These are phyloP conservation scores for Globisporangium barbulae DNA, from an alignment of 352 stramenopile species.

Conservation along the genomic window DNA sequence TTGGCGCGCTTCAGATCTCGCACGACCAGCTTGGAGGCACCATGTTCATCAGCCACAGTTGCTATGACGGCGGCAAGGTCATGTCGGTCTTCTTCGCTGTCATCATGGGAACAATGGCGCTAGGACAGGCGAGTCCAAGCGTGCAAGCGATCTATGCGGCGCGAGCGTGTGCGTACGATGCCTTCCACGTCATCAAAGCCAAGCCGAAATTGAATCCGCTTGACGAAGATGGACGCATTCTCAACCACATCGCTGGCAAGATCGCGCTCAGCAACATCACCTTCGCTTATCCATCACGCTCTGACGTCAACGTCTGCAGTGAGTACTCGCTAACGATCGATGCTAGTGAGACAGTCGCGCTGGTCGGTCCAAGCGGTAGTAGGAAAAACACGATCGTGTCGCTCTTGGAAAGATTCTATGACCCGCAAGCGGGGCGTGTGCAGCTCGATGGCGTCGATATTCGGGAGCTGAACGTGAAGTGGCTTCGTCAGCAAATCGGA, in stretches of 20 bases:
- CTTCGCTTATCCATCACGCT: conserved; percentile 61
- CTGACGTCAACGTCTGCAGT: conserved; percentile 53
- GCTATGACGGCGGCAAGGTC: conserved; percentile 65
- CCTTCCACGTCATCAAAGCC: conserved; percentile 67
- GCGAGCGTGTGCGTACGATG: conserved; percentile 49
- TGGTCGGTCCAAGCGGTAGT: conserved; percentile 10
- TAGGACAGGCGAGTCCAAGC: conserved; percentile 64
- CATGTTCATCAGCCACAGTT: conserved; percentile 29
- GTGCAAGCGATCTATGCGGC: conserved; percentile 56
- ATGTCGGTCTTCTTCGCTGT: conserved; percentile 71
- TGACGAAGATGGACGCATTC: conserved; percentile 24
- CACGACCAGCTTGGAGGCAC: conserved; percentile 48
- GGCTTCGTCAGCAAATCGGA: conserved; percentile 74
- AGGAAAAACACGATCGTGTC: conserved; percentile 14
- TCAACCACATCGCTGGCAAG: conserved; percentile 23
- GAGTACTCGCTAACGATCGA: conserved; percentile 60
- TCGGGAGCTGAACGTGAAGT: conserved; percentile 72
- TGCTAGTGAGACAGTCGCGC: conserved; percentile 52
- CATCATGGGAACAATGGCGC: conserved; percentile 69
- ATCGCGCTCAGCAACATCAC: conserved; percentile 86
- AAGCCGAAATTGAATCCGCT: conserved; percentile 53
- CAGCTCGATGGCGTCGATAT: conserved; percentile 48
- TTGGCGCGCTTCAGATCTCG: conserved; percentile 60
- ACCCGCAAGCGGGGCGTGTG: conserved; percentile 40
- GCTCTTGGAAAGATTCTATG: conserved; percentile 14